Evolutionary conservation across 805 yeast genomes (phyloP), one percentile per base, ranked within the genome.

Genomic region (Zygosaccharomyces bisporus): DNA sequence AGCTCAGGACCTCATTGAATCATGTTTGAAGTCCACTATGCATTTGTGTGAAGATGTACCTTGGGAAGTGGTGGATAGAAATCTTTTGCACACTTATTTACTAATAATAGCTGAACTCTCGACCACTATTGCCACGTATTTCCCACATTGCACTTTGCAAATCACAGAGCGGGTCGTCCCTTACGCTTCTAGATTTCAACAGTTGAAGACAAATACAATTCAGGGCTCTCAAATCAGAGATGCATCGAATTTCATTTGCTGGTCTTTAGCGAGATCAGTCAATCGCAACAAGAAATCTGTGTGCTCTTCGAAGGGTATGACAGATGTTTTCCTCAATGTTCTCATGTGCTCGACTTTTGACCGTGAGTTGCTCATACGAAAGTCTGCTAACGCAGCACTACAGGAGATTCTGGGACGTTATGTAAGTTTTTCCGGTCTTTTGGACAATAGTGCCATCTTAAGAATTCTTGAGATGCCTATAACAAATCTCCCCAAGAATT

Each of bases 401-500:
- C 97, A 90, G 58, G 98, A 90, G 56, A 71, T 84, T 12, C 60
- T 87, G 2, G 98, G 98, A 0, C 67, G 97, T 29, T 81, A 79
- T 57, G 86, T 86, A 1, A 24, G 45, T n/a, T 65, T 64, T 9
- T 24, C 40, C 7, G 32, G 27, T 20, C 45, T 23, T 45, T 72
- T 20, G 66, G 79, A 55, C 50, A 54, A 34, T 24, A 35, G 10
- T 5, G 58, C 46, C 46, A 51, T 44, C 44, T 67, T 83, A 30
- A 58, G 60, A 12, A 57, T 86, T 1, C 74, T 88, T 29, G 87
- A 87, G 47, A 47, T 71, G 0, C 71, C 88, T 39, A 83, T 80
- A 9, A 77, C 80, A 4, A 67, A 72, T 44, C 48, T 74, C 39
- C 43, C 63, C 34, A 43, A 67, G 47, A 61, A 83, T 3, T 80